Base-by-base conservation (phyloP, 2,329 filamentous ascomycete species). In the Camillea tinctor region DNA sequence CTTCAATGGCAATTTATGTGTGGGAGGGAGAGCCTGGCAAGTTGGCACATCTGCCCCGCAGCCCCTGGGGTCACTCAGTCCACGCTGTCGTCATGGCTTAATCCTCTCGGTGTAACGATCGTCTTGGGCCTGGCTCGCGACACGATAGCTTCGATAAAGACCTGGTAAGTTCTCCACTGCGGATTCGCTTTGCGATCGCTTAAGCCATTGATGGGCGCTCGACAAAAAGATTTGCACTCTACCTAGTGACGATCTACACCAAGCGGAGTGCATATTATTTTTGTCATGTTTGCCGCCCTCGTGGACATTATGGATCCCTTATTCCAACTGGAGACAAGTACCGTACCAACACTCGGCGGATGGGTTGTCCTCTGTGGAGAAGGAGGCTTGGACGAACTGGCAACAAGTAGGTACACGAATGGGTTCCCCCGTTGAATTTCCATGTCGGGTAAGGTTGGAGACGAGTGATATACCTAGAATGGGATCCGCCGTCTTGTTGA, bases 31-130 rank as follows among this genome's bases (percentile, higher is more conserved):
- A 21, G 19, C 49, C 49, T 51, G 20, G 19, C 19, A 51, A 51
- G 49, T 30, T 53, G 51, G 20, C 36, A 44, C 36, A 19, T 19
- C 30, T n/a, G 51, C 51, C 51, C 51, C 51, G 22, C 51, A 30
- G 51, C 19, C n/a, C 30, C 24, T 19, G 23, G 30, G 21, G 50
- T 30, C 17, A n/a, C n/a, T 44, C 36, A 30, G 23, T 24, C 51
- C 51, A 30, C 52, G 20, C 21, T 53, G 55, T 57, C 55, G 55
- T 57, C 55, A 57, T 57, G 50, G 50, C 19, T 26, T 50, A 11
- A 51, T 56, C 40, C 48, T 55, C 44, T 55, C 44, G 54, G 54
- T 50, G 55, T 40, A 56, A 51, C 48, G 20, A 56, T 51, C 55
- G 24, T 54, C 52, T 54, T 26, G 22, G 51, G 22, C 51, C 17